Base-by-base conservation (phyloP, 805 yeast genomes). In the Kurtzmaniella fragi region DNA sequence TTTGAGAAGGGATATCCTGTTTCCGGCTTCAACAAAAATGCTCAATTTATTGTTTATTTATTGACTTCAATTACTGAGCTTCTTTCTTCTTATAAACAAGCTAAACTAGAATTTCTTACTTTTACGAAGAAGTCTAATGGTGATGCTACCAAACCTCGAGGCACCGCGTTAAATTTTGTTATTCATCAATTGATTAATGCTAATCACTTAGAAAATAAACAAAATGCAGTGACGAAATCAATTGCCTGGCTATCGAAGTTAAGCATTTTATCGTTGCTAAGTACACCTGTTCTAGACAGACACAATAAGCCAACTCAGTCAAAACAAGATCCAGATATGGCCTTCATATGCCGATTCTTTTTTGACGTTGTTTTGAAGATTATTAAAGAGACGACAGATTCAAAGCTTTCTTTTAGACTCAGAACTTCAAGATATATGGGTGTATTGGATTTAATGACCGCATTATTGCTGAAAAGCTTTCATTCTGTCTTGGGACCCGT, bases 91-190 rank as follows among this genome's bases (percentile, higher is more conserved):
- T 90, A 89, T 55, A 83, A 81, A 44, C 82, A 80, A 44, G 77
- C 89, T 37, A 90, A 90, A 56, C 71, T 84, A 36, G 96, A 89
- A 50, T 84, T 90, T 50, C 62, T 89, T 41, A 80, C 91, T 0
- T 90, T 77, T 48, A 79, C 91, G 2, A 82, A 80, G 66, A 79
- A 80, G 54, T 56, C 42, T 43, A 39, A 51, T 38, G 52, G 39
- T 28, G 41, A 45, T 1, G 17, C 8, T 5, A 33, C 29, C 17
- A 86, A 81, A 50, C 95, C 95, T 2, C 71, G 91, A 23, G 70
- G 87, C 0, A 83, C 95, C 0, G 81, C 91, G 1, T 59, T 90
- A 44, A 86, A 88, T 54, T 78, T 85, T 48, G 72, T 89, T 42
- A 59, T 89, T 13, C 89, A 86, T 54, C 89, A 84, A 51, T 68